Conservation (phyloP, 2,329 filamentous ascomycete species). For the Phaeosphaeria sp. region DNA sequence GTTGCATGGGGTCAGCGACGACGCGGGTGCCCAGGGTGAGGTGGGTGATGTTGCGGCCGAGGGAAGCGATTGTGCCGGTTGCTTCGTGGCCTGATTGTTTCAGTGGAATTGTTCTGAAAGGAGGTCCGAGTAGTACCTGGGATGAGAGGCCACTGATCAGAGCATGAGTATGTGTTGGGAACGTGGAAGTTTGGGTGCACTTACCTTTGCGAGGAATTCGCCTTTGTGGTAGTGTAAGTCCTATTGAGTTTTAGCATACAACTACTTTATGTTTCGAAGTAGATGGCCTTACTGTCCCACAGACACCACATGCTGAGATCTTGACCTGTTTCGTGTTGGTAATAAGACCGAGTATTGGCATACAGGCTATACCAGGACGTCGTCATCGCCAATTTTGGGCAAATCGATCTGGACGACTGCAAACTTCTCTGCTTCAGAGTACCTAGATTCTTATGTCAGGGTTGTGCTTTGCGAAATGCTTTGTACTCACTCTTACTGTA, state of each 20-base stretch:
- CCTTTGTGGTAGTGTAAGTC: conserved; percentile 36
- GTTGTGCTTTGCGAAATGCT: too few relatives aligned
- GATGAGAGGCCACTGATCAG: conserved; percentile 27
- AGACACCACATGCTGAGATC: conserved; percentile 32
- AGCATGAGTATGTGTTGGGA: neutral
- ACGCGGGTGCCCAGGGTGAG: conserved; percentile 70
- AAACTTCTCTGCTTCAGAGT: conserved; percentile 27
- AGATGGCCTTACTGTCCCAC: conserved; percentile 20
- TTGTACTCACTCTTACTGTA: conserved; percentile 21
- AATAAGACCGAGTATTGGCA: too few relatives aligned
- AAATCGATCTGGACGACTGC: conserved; percentile 26
- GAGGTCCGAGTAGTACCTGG: conserved; percentile 18
- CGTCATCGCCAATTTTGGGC: conserved; percentile 25
- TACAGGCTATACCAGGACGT: conserved; percentile 28
- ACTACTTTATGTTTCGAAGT: too few relatives aligned
- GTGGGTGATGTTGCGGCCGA: conserved; percentile 65
- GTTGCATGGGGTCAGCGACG: conserved; percentile 67
- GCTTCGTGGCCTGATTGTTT: conserved; percentile 66
- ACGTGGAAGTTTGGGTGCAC: neutral
- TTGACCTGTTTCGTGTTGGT: conserved; percentile 22
- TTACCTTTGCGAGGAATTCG: conserved; percentile 30
- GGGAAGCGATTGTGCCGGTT: conserved; percentile 67
- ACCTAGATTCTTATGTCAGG: too few relatives aligned
- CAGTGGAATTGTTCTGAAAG: neutral
- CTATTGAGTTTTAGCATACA: conserved; percentile 10